Conservation (phyloP, 2,329 filamentous ascomycete genomes). For the Fusarium globosum region DNA sequence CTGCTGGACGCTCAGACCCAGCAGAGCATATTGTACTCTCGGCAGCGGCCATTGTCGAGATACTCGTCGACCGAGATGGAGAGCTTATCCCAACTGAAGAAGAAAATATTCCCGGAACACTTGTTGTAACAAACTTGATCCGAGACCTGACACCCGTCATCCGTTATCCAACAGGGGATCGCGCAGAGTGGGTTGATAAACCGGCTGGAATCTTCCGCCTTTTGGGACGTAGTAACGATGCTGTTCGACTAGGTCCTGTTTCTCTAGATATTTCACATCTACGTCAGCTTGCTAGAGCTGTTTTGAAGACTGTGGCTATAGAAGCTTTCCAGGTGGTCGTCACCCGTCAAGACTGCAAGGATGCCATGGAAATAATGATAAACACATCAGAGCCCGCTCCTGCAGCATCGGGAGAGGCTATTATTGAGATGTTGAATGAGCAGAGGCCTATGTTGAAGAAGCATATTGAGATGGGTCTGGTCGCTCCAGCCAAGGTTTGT, state of each 20-base stretch:
- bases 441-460: constrained; percentile 4
- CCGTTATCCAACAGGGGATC: background rate
- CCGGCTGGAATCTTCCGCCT: background rate
- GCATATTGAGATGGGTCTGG: constrained; percentile 1
- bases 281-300: background rate
- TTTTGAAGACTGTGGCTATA: background rate
- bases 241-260: background rate
- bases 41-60: background rate
- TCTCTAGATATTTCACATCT: constrained; percentile 8
- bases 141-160: background rate
- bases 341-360: background rate
- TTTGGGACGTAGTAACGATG: background rate
- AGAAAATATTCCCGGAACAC: background rate
- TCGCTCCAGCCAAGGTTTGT: background rate
- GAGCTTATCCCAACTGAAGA: background rate
- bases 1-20: background rate
- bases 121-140: background rate
- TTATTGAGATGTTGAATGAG: background rate
- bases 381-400: background rate
- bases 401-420: background rate
- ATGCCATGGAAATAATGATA: background rate
- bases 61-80: background rate
- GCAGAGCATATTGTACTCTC: background rate
- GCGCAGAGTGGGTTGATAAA: background rate
- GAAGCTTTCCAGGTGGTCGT: background rate